Base-by-base conservation (phyloP, 441 rosid genomes). In the Syzygium syzygioides region DNA sequence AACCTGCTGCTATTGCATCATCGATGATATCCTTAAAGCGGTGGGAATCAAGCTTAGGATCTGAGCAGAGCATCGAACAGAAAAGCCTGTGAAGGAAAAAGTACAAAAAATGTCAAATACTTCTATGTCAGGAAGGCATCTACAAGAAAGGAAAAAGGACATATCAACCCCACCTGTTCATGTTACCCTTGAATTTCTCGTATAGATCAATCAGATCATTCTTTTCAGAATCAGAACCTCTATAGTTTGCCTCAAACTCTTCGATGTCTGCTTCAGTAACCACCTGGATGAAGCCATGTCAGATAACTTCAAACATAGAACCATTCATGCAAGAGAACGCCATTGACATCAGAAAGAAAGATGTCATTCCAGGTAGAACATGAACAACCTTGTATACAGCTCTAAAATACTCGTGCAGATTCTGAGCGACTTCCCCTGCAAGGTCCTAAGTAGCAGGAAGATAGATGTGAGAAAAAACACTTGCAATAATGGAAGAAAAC, bases 201-300 rank as follows among this genome's bases (percentile, higher is more conserved):
- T 92, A 96, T 50, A 96, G 93, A 87, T 95, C 96, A 90, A 97
- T 92, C 93, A 98, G 91, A 91, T 97, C 99, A 87, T 93, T 95
- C 94, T 95, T 95, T 94, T 98, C 99, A 5, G 96, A 96, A 89
- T 97, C 97, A 59, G 99, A 97, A 26, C 99, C 99, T 91, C 99
- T 94, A 86, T 98, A 95, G 91, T 93, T 95, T 86, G 98, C 98
- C 91, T 95, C 96, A 91, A 97, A 97, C 93, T 95, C 98, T 91
- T 94, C 97, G 48, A 98, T 94, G 88, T 97, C 98, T 87, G 95
- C 96, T 90, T 95, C 97, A 32, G 99, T 97, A 85, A 97, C 83
- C 52, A 76, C 95, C 99, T 98, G 91, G 87, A 88, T 41, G 83
- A 76, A 41, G 83, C 10, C 17, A 45, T 23, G n/a, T 76, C 83